A percentile compares a stretch with the other conserved stretches of the same genome.
Evolutionary conservation across 139 green algal genomes (phyloP).

Genomic region (Haematococcus lacustris): DNA sequence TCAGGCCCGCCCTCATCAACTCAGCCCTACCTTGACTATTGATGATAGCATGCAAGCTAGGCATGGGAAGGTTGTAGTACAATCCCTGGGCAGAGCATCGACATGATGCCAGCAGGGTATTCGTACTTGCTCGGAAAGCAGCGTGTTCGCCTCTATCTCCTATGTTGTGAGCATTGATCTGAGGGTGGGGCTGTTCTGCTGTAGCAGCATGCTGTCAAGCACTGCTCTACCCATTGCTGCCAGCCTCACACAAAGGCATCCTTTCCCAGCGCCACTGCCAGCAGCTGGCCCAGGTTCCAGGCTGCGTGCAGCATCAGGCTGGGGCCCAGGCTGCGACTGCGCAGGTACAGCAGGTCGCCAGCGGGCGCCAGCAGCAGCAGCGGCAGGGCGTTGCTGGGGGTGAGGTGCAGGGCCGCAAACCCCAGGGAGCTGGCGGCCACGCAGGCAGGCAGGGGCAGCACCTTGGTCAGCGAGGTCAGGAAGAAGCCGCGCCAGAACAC

Average conservation of each 20-base stretch:
- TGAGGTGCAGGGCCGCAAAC: conserved; percentile 39
- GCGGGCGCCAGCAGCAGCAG: conserved; percentile 19
- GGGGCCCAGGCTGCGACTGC: conserved; percentile 25
- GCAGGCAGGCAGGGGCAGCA: conserved; percentile 31
- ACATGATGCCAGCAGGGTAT: too few relatives aligned
- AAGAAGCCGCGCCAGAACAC: conserved; percentile 51
- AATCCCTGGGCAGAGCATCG: too few relatives aligned
- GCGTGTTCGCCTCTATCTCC: too few relatives aligned
- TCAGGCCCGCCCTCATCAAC: too few relatives aligned
- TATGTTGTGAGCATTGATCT: too few relatives aligned
- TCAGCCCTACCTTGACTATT: too few relatives aligned
- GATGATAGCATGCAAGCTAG: too few relatives aligned
- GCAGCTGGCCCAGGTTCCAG: conserved; percentile 39
- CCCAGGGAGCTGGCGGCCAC: conserved; percentile 23
- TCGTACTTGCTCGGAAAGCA: too few relatives aligned
- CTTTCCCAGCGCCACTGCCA: conserved; percentile 26
- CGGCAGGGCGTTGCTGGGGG: conserved; percentile 20
- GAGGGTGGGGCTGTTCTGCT: too few relatives aligned
- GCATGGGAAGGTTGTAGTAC: too few relatives aligned
- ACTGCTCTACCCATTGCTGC: too few relatives aligned
- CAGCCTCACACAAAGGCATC: conserved; percentile 44
- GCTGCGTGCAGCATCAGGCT: conserved; percentile 32
- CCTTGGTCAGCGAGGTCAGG: conserved; percentile 32
- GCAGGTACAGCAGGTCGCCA: conserved; percentile 37
- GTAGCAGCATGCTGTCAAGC: too few relatives aligned